phyloP scores from a whole-genome alignment of 2,329 filamentous ascomycete species.

The Xylaria sp. region DNA sequence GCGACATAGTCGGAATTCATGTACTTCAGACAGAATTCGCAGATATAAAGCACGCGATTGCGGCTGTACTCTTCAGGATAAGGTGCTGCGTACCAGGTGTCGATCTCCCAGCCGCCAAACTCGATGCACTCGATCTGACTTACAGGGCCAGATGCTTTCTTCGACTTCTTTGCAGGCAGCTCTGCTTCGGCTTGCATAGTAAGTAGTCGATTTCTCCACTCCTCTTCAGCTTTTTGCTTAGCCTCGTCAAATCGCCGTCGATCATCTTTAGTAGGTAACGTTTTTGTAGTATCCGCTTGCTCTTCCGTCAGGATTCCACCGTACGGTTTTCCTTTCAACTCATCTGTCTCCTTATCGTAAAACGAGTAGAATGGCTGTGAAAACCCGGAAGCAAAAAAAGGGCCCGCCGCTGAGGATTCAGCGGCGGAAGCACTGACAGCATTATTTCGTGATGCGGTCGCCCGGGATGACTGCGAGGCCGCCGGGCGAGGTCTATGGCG shows the following conservation, averaged over 20 bases:
- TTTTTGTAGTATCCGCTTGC: slow-evolving; percentile 90
- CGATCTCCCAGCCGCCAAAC: slow-evolving; percentile 96
- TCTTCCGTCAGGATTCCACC: slow-evolving; percentile 88
- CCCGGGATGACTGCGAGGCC: slow-evolving; percentile 42
- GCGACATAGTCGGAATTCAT: slow-evolving; percentile 99
- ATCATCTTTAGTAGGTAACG: slow-evolving; percentile 79
- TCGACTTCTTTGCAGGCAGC: slow-evolving; percentile 66
- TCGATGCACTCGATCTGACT: slow-evolving; percentile 99
- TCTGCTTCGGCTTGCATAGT: slow-evolving; percentile 68
- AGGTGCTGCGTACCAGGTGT: slow-evolving; percentile 98
- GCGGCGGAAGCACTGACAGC: slow-evolving; percentile 41
- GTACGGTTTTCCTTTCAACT: slow-evolving; percentile 90
- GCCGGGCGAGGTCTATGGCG: slow-evolving; percentile 45
- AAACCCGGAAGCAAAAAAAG: slow-evolving; percentile 65
- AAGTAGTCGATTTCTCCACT: slow-evolving; percentile 75
- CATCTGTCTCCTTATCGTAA: slow-evolving; percentile 86
- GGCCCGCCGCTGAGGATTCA: slow-evolving; percentile 56
- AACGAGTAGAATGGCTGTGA: slow-evolving; percentile 86
- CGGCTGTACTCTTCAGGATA: slow-evolving; percentile 98
- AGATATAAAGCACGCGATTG: slow-evolving; percentile 96
- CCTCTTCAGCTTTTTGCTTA: slow-evolving; percentile 87
- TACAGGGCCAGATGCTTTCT: slow-evolving; percentile 81
- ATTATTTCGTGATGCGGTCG: slow-evolving; percentile 35
- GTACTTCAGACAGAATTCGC: slow-evolving; percentile 98
- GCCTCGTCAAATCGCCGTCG: slow-evolving; percentile 88